phyloP scores from a whole-genome alignment of 2,329 filamentous ascomycete genomes.

The Fusarium napiforme region DNA sequence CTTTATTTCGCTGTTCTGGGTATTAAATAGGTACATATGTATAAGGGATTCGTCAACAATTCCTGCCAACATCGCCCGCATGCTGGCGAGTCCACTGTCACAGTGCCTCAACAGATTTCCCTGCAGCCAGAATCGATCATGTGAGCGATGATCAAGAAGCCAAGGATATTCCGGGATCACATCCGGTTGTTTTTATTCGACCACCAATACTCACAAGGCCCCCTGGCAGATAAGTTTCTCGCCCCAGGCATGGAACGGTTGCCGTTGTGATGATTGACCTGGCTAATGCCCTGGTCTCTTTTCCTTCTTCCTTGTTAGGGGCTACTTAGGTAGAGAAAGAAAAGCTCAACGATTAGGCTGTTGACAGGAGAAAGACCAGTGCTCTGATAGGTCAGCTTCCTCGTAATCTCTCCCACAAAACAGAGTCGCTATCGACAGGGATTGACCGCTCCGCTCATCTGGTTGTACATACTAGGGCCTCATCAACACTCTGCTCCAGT shows the following conservation, averaged over 20 bases:
- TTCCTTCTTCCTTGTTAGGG: neutral
- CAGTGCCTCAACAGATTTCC: constrained; percentile 16
- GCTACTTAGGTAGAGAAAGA: neutral
- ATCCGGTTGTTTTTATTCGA: neutral
- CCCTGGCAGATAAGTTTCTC: neutral
- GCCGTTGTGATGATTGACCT: neutral
- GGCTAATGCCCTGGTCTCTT: neutral
- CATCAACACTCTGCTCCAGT: constrained; percentile 14
- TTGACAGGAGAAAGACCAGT: neutral
- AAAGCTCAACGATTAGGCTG: neutral
- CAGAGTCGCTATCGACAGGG: constrained; percentile 6
- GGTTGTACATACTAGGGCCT: neutral
- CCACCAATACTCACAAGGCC: neutral
- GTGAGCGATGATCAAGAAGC: constrained; percentile 32
- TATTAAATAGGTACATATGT: neutral
- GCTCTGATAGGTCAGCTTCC: constrained; percentile 17
- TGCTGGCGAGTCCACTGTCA: neutral
- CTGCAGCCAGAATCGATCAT: constrained; percentile 41
- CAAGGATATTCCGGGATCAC: neutral
- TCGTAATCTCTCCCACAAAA: neutral
- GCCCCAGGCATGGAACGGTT: neutral
- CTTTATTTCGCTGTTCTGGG: neutral
- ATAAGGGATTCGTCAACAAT: neutral
- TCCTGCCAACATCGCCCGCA: neutral
- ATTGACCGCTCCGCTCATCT: constrained; percentile 1